phyloP scores from a whole-genome alignment of 176 grass and related monocot genomes.

The Carex littledalei region DNA sequence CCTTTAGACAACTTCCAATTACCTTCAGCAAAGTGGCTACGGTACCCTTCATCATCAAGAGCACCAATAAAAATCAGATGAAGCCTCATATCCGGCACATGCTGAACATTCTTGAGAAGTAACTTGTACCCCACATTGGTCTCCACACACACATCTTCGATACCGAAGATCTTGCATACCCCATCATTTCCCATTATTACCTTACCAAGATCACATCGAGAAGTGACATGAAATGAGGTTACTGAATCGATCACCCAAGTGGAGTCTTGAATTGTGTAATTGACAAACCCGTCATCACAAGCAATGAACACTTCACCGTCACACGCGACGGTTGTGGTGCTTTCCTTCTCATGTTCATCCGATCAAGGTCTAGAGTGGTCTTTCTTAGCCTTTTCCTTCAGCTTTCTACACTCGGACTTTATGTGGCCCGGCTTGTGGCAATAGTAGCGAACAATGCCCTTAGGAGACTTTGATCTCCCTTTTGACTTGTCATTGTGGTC shows the following conservation, averaged over 20 bases:
- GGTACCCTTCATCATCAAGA: background rate
- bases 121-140: background rate
- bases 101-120: conserved; percentile 6
- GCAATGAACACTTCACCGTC: background rate
- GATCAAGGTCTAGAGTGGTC: too few relatives aligned
- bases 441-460: background rate
- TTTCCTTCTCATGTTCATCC: background rate
- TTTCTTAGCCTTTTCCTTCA: background rate
- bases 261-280: background rate
- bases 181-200: conserved; percentile 14
- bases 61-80: background rate
- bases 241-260: background rate
- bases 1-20: background rate
- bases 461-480: background rate
- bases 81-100: background rate
- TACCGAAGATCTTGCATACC: background rate
- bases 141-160: background rate
- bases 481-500: background rate
- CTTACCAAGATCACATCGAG: background rate
- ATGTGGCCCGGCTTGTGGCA: background rate
- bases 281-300: background rate
- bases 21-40: background rate
- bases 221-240: background rate
- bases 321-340: background rate
- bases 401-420: background rate